Conservation (phyloP, 1,284 basidiomycete species). For the Ustilago hordei region DNA sequence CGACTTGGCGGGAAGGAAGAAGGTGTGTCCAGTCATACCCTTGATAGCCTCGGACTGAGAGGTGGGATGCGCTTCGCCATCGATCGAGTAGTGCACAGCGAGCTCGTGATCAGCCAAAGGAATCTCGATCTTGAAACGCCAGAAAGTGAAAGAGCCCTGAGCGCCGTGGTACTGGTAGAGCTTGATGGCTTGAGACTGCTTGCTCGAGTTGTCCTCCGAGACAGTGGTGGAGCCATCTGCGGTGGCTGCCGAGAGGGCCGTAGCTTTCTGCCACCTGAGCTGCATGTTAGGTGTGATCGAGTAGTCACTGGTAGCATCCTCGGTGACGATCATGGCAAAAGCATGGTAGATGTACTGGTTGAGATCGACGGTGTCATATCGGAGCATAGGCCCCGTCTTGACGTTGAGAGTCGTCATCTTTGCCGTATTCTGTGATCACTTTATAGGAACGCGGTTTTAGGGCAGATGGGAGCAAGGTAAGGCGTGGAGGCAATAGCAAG, state of each 20-base stretch:
- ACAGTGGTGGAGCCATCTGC: conserved; percentile 37
- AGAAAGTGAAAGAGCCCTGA: conserved; percentile 85
- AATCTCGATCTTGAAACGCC: conserved; percentile 90
- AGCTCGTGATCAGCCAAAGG: conserved; percentile 81
- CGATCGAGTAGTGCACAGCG: conserved; percentile 77
- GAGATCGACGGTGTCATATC: conserved; percentile 87
- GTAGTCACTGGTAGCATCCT: conserved; percentile 78
- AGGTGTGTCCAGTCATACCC: conserved; percentile 76
- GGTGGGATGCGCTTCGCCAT: conserved; percentile 59
- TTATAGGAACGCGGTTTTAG: conserved; percentile 1
- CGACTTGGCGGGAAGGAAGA: conserved; percentile 82
- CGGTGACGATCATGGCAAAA: conserved; percentile 70
- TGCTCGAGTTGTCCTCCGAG: conserved; percentile 36
- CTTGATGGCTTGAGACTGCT: conserved; percentile 75
- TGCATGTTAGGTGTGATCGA: conserved; percentile 73
- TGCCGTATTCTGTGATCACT: neutral
- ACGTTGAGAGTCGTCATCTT: conserved; percentile 62
- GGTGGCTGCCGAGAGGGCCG: conserved; percentile 26
- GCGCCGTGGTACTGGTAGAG: conserved; percentile 82
- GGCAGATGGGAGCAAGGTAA: neutral
- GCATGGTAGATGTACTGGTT: conserved; percentile 79
- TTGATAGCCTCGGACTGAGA: conserved; percentile 51
- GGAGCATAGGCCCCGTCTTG: conserved; percentile 80
- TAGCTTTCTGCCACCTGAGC: conserved; percentile 76
- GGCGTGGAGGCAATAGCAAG: neutral